These are phyloP conservation scores for Cercospora nicotianae DNA, from an alignment of 2,329 filamentous ascomycete genomes.

Conservation along the genomic window DNA sequence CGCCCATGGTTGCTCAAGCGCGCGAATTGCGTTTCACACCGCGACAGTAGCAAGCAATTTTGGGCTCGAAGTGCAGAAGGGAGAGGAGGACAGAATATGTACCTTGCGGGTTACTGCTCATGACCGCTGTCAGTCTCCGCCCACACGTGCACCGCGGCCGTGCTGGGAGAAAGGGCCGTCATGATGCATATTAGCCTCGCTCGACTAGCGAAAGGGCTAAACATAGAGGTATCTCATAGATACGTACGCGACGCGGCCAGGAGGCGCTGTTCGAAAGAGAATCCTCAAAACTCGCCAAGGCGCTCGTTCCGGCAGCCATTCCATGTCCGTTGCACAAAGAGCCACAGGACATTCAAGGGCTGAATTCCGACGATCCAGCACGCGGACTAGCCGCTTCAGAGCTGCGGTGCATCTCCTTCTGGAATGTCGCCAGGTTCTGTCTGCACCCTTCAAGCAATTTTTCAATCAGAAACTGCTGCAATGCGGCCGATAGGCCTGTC, in stretches of 20 bases:
- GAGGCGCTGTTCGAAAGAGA: conserved; percentile 13
- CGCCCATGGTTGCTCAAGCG: conserved; percentile 27
- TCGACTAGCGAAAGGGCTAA: conserved; percentile 9
- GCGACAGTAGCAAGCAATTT: conserved; percentile 18
- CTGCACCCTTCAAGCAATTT: conserved; percentile 9
- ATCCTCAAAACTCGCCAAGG: conserved; percentile 14
- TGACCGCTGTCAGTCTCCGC: conserved; percentile 20
- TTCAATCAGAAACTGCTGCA: conserved; percentile 24
- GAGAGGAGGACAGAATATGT: conserved; percentile 24
- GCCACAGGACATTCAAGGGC: conserved; percentile 11
- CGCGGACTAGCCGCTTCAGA: conserved; percentile 12
- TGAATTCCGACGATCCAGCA: conserved; percentile 16
- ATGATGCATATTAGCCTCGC: conserved; percentile 20
- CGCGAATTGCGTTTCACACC: conserved; percentile 19
- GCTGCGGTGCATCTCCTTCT: conserved; percentile 16
- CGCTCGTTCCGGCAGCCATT: conserved; percentile 15
- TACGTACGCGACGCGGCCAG: conserved; percentile 18
- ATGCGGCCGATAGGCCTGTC: conserved; percentile 9
- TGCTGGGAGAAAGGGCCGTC: conserved; percentile 18
- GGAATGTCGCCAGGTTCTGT: conserved; percentile 16
- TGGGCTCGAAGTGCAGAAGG: conserved; percentile 20
- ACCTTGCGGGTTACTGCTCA: conserved; percentile 23
- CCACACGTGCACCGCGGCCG: conserved; percentile 19
- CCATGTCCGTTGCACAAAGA: conserved; percentile 16
- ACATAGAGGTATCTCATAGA: conserved; percentile 7